These are phyloP conservation scores for Hippophae gyantsensis DNA, from an alignment of 306 rosid species.

Conservation along the genomic window DNA sequence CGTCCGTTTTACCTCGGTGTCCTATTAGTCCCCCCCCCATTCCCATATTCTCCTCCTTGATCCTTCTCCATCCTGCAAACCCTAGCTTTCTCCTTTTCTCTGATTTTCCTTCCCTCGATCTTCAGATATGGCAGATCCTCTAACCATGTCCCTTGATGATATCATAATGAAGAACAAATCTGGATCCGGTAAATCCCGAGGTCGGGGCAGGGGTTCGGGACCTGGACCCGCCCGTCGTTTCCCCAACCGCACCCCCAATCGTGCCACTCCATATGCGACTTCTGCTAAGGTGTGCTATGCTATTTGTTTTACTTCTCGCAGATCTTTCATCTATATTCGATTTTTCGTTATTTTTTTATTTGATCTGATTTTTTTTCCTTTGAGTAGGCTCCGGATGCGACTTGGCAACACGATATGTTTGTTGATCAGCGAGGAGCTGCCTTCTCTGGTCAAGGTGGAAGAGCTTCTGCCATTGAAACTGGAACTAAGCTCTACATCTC, in stretches of 20 bases:
- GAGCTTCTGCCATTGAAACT: constrained; percentile 80
- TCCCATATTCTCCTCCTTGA: no score
- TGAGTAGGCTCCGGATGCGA: constrained; percentile 76
- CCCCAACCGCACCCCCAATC: constrained; percentile 52
- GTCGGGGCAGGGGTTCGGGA: constrained; percentile 42
- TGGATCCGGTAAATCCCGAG: constrained; percentile 49
- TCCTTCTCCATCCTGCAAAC: neutral
- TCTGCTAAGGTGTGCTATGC: constrained; percentile 32
- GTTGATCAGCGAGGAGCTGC: constrained; percentile 41
- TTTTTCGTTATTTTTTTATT: neutral
- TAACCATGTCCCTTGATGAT: constrained; percentile 90
- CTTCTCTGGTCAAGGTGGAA: constrained; percentile 33
- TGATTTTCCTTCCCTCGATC: neutral
- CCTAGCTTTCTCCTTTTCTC: constrained; percentile 5
- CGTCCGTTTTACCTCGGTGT: no score
- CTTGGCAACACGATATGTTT: constrained; percentile 88
- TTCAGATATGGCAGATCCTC: constrained; percentile 47
- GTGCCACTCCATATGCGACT: constrained; percentile 48
- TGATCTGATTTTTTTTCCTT: neutral
- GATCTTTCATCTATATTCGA: neutral
- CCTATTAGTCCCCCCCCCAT: no score
- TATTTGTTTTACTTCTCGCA: neutral
- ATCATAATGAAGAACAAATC: constrained; percentile 66
- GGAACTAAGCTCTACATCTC: constrained; percentile 89
- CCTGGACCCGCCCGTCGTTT: constrained; percentile 90